A percentile compares a stretch with the other conserved stretches of the same genome.
phyloP scores from a whole-genome alignment of 441 rosid genomes.

The Aquilaria agallochum region DNA sequence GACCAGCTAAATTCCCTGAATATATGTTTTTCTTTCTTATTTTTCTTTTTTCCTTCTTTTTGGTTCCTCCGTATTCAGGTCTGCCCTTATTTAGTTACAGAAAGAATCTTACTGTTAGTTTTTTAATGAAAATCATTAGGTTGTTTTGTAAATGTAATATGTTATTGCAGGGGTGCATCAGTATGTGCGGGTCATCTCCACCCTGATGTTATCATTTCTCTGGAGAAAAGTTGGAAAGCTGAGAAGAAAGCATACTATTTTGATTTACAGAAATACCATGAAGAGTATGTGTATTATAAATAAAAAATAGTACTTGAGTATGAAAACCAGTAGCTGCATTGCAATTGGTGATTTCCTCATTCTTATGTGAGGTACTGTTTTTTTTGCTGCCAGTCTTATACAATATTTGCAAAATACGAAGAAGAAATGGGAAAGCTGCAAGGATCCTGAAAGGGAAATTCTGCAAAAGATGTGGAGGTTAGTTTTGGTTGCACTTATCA shows the following conservation, averaged over 20 bases:
- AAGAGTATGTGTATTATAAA: conserved; percentile 52
- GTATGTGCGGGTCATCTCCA: conserved; percentile 77
- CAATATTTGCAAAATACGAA: conserved; percentile 66
- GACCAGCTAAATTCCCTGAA: no score
- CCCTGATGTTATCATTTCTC: conserved; percentile 67
- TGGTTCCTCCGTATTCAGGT: neutral
- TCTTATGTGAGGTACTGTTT: conserved; percentile 7
- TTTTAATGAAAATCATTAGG: neutral
- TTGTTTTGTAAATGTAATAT: conserved; percentile 22
- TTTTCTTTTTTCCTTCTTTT: neutral
- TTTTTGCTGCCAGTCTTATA: conserved; percentile 61
- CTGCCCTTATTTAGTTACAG: neutral
- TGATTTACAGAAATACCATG: conserved; percentile 69
- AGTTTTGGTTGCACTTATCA: conserved; percentile 16
- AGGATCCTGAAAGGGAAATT: conserved; percentile 65
- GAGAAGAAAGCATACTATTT: conserved; percentile 51
- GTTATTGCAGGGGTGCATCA: conserved; percentile 71
- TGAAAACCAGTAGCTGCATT: neutral
- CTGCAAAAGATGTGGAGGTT: conserved; percentile 63
- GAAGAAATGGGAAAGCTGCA: conserved; percentile 69
- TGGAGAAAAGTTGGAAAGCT: conserved; percentile 46
- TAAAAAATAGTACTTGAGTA: neutral
- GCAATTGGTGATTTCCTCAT: conserved; percentile 7
- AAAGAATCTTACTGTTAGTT: no score
- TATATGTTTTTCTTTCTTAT: neutral